phyloP scores from a whole-genome alignment of 1,284 basidiomycete species.

The Fomes fomentarius region DNA sequence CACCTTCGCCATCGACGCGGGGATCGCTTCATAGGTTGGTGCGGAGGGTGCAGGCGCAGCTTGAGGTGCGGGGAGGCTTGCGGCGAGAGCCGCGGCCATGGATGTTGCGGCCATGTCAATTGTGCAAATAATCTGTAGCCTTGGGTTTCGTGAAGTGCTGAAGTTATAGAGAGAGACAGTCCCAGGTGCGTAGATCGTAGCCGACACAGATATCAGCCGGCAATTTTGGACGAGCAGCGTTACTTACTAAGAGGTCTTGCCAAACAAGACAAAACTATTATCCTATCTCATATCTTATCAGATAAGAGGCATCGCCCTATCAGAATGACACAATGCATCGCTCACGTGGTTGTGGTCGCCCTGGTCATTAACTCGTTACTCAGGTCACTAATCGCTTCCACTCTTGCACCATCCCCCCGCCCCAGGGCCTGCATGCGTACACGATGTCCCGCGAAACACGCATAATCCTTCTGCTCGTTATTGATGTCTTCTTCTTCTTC shows the following conservation, averaged over 20 bases:
- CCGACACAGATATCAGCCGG: slow-evolving; percentile 6
- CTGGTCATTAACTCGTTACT: not conserved
- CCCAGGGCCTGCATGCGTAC: slow-evolving; percentile 22
- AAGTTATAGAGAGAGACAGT: not conserved
- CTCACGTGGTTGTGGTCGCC: slow-evolving; percentile 1
- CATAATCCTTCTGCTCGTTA: slow-evolving; percentile 81
- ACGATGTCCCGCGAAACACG: slow-evolving; percentile 71
- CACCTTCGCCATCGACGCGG: slow-evolving; percentile 86
- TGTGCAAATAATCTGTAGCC: too few species aligned
- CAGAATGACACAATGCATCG: slow-evolving; percentile 15
- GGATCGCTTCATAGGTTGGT: slow-evolving; percentile 79
- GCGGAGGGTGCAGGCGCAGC: slow-evolving; percentile 60
- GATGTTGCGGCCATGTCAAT: slow-evolving; percentile 68
- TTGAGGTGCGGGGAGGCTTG: slow-evolving; percentile 73
- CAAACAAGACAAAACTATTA: slow-evolving; percentile 31
- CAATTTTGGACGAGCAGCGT: slow-evolving; percentile 18
- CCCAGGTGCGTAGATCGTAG: not conserved
- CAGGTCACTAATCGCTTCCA: too few species aligned
- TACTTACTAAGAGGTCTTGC: slow-evolving; percentile 24
- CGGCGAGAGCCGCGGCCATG: slow-evolving; percentile 89
- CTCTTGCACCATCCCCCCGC: not conserved
- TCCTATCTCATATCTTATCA: slow-evolving; percentile 21
- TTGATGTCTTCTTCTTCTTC: slow-evolving; percentile 92
- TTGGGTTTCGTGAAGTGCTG: too few species aligned
- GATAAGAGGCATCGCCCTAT: slow-evolving; percentile 9